Percentiles rank a stretch among this genome's conserved stretches.
Evolutionary conservation across 306 rosid species (phyloP).

Genomic region (Canavalia gladiata): DNA sequence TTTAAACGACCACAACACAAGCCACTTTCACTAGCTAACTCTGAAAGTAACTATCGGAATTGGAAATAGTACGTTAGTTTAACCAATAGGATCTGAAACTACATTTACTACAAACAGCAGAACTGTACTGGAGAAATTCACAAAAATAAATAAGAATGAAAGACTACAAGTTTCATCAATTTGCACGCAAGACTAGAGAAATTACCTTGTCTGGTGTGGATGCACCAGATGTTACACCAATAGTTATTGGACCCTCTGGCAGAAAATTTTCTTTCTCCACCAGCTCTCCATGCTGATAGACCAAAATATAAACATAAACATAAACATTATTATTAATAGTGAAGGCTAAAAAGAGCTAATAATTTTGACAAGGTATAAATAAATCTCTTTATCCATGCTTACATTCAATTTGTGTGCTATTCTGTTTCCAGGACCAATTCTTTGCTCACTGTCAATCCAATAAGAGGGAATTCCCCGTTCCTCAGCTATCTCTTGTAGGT

Average conservation of each 20-base stretch:
- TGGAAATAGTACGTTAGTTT: neutral
- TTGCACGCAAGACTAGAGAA: constrained; percentile 19
- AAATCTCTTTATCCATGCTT: constrained; percentile 48
- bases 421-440: constrained; percentile 97
- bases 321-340: neutral
- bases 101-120: neutral
- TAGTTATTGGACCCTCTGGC: constrained; percentile 83
- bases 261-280: constrained; percentile 92
- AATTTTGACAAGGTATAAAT: constrained; percentile 18
- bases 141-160: constrained; percentile 33
- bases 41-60: neutral
- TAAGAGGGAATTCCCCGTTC: constrained; percentile 91
- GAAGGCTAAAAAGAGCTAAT: constrained; percentile 27
- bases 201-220: constrained; percentile 98
- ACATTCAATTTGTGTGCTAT: constrained; percentile 84
- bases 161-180: constrained; percentile 25
- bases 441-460: constrained; percentile 92
- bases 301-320: constrained; percentile 14
- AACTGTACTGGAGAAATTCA: neutral
- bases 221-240: constrained; percentile 98
- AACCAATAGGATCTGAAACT: neutral
- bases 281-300: constrained; percentile 88
- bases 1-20: neutral
- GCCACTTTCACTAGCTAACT: neutral
- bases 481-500: constrained; percentile 98